phyloP scores from a whole-genome alignment of 768 basidiomycete genomes.

The Mycena galopus region DNA sequence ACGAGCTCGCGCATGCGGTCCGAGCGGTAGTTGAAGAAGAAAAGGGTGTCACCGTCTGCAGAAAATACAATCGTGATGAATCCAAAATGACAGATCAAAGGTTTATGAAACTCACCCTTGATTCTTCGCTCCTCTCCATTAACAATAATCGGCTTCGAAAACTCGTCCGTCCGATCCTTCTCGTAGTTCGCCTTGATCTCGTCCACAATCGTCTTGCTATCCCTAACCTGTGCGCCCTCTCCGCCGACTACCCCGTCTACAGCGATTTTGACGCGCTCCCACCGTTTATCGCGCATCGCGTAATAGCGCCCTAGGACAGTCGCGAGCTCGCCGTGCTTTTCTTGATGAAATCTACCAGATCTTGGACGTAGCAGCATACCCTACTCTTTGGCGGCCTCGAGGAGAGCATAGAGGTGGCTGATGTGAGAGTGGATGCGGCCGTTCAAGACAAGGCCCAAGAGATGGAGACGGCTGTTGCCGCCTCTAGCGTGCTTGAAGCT shows the following conservation, averaged over 20 bases:
- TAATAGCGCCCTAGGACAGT: slow-evolving; percentile 95
- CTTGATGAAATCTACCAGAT: slow-evolving; percentile 82
- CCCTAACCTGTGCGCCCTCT: slow-evolving; percentile 62
- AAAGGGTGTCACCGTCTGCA: slow-evolving; percentile 88
- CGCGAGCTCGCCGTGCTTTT: slow-evolving; percentile 84
- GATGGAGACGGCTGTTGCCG: slow-evolving; percentile 85
- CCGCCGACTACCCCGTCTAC: slow-evolving; percentile 83
- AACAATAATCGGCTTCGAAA: slow-evolving; percentile 93
- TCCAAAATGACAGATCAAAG: not conserved
- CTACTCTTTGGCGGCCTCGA: slow-evolving; percentile 90
- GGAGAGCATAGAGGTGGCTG: slow-evolving; percentile 87
- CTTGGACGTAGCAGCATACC: slow-evolving; percentile 86
- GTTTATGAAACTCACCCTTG: slow-evolving; percentile 66
- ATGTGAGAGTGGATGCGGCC: slow-evolving; percentile 98
- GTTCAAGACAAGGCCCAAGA: slow-evolving; percentile 92
- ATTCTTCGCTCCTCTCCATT: slow-evolving; percentile 84
- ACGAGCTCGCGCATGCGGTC: slow-evolving; percentile 95
- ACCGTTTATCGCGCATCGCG: slow-evolving; percentile 68
- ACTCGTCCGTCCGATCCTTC: slow-evolving; percentile 93
- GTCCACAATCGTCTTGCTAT: slow-evolving; percentile 69
- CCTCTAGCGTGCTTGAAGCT: slow-evolving; percentile 84
- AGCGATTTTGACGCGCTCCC: slow-evolving; percentile 1
- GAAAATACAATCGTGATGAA: too few relatives aligned
- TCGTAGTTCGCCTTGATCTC: too few relatives aligned
- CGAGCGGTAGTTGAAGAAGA: slow-evolving; percentile 98